These are phyloP conservation scores for Lantana camara DNA, from an alignment of 257 asterid genomes.

Conservation along the genomic window DNA sequence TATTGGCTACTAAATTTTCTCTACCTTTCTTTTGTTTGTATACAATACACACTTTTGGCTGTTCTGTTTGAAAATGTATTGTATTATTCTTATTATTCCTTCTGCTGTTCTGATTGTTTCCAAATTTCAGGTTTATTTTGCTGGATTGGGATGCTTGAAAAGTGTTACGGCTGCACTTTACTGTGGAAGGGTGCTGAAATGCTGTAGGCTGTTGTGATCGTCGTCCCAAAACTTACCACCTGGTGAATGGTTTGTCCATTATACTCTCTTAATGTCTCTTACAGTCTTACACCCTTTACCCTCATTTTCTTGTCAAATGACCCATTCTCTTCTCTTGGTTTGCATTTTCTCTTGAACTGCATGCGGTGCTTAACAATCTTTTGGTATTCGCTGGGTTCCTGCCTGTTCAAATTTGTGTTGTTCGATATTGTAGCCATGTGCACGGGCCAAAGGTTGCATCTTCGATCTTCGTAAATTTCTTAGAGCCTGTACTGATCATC, in stretches of 20 bases:
- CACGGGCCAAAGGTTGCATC: slow-evolving; percentile 86
- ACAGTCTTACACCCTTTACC: slow-evolving; percentile 1
- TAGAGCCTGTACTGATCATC: slow-evolving; percentile 94
- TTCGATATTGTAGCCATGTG: slow-evolving; percentile 80
- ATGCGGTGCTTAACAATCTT: slow-evolving; percentile 13
- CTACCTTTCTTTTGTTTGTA: too few relatives aligned
- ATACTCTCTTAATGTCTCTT: slow-evolving; percentile 17
- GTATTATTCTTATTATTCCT: too few relatives aligned
- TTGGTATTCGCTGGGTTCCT: slow-evolving; percentile 4
- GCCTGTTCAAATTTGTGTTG: slow-evolving; percentile 14
- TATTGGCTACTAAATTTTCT: too few relatives aligned
- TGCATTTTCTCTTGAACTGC: background rate
- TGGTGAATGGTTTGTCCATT: slow-evolving; percentile 55
- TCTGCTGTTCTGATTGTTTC: slow-evolving; percentile 7
- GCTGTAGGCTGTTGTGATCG: slow-evolving; percentile 99
- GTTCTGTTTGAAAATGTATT: too few relatives aligned
- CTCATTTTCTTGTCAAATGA: slow-evolving; percentile 17
- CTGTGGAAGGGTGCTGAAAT: slow-evolving; percentile 90
- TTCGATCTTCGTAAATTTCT: slow-evolving; percentile 98
- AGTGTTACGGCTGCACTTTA: slow-evolving; percentile 97
- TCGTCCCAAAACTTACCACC: slow-evolving; percentile 96
- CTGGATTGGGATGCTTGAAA: slow-evolving; percentile 98
- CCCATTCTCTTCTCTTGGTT: background rate
- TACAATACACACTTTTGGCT: too few relatives aligned
- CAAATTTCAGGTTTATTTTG: slow-evolving; percentile 96